phyloP scores from a whole-genome alignment of 208 protist genomes.

The Leishmania lainsoni region DNA sequence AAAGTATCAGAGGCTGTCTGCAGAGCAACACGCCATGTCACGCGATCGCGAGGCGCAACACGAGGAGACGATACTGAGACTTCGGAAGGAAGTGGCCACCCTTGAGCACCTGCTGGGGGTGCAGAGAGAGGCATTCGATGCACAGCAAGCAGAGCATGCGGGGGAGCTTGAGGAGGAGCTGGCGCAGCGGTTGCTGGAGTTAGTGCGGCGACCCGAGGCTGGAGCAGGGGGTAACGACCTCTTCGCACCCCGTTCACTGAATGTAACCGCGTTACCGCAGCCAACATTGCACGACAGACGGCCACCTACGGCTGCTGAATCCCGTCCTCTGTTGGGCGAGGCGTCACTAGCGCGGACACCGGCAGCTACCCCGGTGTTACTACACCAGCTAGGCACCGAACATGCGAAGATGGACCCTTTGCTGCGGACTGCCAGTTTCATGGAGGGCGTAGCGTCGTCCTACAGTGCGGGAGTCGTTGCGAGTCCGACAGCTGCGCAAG shows the following conservation, averaged over 20 bases:
- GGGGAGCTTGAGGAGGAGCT: constrained; percentile 17
- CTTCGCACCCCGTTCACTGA: neutral
- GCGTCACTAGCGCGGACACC: neutral
- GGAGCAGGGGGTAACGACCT: neutral
- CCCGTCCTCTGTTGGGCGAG: neutral
- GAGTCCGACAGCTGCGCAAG: neutral
- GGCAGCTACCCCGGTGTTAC: neutral
- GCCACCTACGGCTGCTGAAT: neutral
- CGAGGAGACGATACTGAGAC: constrained; percentile 6
- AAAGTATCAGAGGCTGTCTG: constrained; percentile 8
- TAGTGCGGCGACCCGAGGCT: constrained; percentile 1
- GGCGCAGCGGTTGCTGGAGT: constrained; percentile 31
- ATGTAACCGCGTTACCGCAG: constrained; percentile 1
- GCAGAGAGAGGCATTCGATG: constrained; percentile 31
- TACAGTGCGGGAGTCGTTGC: neutral
- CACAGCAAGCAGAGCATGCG: constrained; percentile 24
- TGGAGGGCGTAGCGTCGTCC: neutral
- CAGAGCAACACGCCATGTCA: constrained; percentile 28
- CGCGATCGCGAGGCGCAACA: constrained; percentile 41
- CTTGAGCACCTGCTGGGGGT: constrained; percentile 17
- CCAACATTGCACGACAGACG: constrained; percentile 10
- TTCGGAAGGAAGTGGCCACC: constrained; percentile 13
- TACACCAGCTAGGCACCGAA: neutral
- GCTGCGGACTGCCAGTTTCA: neutral
- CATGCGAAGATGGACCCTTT: neutral